phyloP scores from a whole-genome alignment of 78 protist species.

The Emiliania huxleyi region DNA sequence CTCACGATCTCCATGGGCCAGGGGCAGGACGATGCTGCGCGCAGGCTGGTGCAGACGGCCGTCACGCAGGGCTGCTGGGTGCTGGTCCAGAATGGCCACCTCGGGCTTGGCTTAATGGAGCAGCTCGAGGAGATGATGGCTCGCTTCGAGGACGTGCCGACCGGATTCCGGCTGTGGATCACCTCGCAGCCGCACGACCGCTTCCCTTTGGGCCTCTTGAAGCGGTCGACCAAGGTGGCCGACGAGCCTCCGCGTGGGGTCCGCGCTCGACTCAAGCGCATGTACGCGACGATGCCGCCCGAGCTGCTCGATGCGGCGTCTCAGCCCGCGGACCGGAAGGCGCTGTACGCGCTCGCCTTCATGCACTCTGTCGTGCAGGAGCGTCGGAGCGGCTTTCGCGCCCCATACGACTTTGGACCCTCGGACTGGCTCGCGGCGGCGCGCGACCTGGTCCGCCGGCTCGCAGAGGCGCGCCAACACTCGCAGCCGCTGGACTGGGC shows the following conservation, averaged over 20 bases:
- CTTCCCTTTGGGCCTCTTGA: constrained; percentile 85
- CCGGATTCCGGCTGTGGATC: constrained; percentile 77
- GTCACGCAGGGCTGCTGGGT: constrained; percentile 76
- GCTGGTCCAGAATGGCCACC: constrained; percentile 86
- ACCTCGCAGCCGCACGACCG: constrained; percentile 70
- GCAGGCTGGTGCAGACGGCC: constrained; percentile 7
- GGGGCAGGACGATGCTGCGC: constrained; percentile 86
- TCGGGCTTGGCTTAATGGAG: constrained; percentile 71
- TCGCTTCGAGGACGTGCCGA: not conserved
- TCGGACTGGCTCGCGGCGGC: constrained; percentile 75
- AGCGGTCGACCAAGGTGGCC: constrained; percentile 78
- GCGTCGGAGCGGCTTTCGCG: constrained; percentile 85
- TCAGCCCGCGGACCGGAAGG: constrained; percentile 66
- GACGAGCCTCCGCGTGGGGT: constrained; percentile 86
- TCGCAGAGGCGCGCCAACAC: constrained; percentile 24
- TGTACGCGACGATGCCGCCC: constrained; percentile 63
- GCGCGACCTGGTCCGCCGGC: constrained; percentile 72
- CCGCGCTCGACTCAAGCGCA: constrained; percentile 71
- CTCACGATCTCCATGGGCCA: constrained; percentile 83
- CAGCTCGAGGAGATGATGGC: constrained; percentile 64
- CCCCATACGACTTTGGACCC: constrained; percentile 89
- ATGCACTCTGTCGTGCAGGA: constrained; percentile 83
- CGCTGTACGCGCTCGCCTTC: constrained; percentile 73
- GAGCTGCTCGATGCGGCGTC: not conserved
- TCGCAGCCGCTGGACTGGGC: constrained; percentile 69